Base-by-base conservation (phyloP, 1,284 basidiomycete species). In the Ustilago sp. region DNA sequence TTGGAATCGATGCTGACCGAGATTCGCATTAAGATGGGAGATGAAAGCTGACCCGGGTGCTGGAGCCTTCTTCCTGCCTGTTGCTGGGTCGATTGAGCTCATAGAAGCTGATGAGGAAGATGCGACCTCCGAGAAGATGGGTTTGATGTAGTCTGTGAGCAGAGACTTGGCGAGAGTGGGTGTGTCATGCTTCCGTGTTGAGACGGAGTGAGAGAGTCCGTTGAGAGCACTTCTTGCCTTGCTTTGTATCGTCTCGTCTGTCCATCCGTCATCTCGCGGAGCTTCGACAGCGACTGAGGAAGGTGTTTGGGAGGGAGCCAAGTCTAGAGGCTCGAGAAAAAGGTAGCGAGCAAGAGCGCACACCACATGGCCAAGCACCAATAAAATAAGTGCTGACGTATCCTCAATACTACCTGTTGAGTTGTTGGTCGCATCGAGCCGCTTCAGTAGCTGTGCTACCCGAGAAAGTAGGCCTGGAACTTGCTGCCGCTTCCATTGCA, bases 111-210 rank as follows among this genome's bases (percentile, higher is more conserved):
- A 59, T 4, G 63, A 61, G 5, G 73, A 67, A 9, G 56, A 17
- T n/a, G 57, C 47, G 23, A 59, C 32, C 35, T 63, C 68, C 8
- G 56, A 53, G 39, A 75, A 59, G 55, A 75, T 67, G 2, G 73
- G 73, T 35, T 75, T 70, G 39, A 75, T 51, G 47, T 75, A 70
- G 59, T 75, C 62, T 8, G 32, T 28, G 9, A 75, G 73, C 3
- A 75, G 41, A 0, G 57, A 38, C 28, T 31, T 54, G 2, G 68
- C 64, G 8, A 70, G n/a, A 2, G 31, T 45, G 31, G 65, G 51
- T 8, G 61, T 4, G 3, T 28, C 4, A 3, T 45, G 17, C 1
- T 23, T 3, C 17, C n/a, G 3, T 54, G 32, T 3, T 35, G 36
- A 4, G 4, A 28, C 8, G 7, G 41, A 31, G 19, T 23, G 8